Base-by-base conservation (phyloP, 2,329 filamentous ascomycete genomes). In the Aspergillus eucalypticola region DNA sequence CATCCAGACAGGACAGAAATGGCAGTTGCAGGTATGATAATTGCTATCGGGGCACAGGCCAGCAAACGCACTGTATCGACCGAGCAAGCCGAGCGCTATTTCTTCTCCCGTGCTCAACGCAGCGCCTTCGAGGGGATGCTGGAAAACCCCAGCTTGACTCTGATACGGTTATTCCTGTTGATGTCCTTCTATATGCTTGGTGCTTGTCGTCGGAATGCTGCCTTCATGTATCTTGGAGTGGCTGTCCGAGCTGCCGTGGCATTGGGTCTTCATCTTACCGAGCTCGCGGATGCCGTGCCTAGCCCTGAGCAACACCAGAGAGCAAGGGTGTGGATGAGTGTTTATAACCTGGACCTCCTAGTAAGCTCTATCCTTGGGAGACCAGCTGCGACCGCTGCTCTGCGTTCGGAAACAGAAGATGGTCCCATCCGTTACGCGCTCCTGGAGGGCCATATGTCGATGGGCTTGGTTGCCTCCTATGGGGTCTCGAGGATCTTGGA, bases 191-290 rank as follows among this genome's bases (percentile, higher is more conserved):
- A 85, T 64, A 83, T 86, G 79, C 77, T 86, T 3, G 84, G 83
- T 0, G 82, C 83, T 3, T 87, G 84, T 55, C 82, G 83, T 32
- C 77, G 84, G 8, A 87, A 87, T 58, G 79, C 85, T 0, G 85
- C 85, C 0, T 88, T 86, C 56, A 86, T 88, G 83, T 88, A 88
- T 58, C 70, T 88, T 2, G 85, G 85, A 0, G 81, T 88, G 8
- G 85, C 86, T 1, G 78, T 82, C 0, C 81, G 84, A 56, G 83
- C 85, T 0, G 85, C 86, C 0, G 81, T 83, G 3, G 83, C 84
- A 0, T 66, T 88, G 0, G 86, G 86, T 0, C 66, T 88, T 6
- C 84, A 87, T 11, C 83, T 87, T 17, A 64, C 61, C 19, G 70
- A 70, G 27, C 57, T 54, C 5, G 51, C 17, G 21, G 38, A 32